Conservation (phyloP, 2,329 filamentous ascomycete species). For the Colletotrichum godetiae region DNA sequence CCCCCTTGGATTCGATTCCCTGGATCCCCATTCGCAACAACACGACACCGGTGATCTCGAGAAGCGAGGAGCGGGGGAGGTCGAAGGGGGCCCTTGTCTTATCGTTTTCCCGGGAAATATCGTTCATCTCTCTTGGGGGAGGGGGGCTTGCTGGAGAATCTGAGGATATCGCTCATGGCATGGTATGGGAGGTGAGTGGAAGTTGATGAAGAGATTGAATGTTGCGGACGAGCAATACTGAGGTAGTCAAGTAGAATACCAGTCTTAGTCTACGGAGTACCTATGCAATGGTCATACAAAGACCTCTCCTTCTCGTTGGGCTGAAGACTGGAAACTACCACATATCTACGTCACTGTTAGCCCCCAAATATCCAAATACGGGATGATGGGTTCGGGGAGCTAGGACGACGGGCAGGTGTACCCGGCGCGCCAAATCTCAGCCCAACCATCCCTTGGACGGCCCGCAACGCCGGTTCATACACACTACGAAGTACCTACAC, state of each 20-base stretch:
- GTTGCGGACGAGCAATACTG: not conserved
- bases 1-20: not conserved
- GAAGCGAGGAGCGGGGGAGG: not conserved
- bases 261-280: not conserved
- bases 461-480: not conserved
- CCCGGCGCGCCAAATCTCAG: not conserved
- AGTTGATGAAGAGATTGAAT: not conserved
- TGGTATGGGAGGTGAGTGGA: not conserved
- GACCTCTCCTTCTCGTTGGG: not conserved
- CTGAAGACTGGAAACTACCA: not conserved
- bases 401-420: not conserved
- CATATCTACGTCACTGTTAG: slow-evolving; percentile 21
- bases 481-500: too few relatives aligned
- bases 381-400: not conserved
- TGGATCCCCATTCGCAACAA: not conserved
- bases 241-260: not conserved
- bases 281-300: not conserved
- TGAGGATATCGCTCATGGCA: not conserved
- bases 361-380: not conserved
- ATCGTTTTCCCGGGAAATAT: not conserved
- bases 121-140: not conserved
- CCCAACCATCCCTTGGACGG: not conserved
- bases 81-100: too few relatives aligned
- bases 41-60: not conserved
- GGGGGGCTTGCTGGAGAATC: too few relatives aligned